Percentiles rank a stretch among this genome's conserved stretches.
These are phyloP conservation scores for Otatea glauca DNA, from an alignment of 176 grass and related monocot genomes.

Conservation along the genomic window DNA sequence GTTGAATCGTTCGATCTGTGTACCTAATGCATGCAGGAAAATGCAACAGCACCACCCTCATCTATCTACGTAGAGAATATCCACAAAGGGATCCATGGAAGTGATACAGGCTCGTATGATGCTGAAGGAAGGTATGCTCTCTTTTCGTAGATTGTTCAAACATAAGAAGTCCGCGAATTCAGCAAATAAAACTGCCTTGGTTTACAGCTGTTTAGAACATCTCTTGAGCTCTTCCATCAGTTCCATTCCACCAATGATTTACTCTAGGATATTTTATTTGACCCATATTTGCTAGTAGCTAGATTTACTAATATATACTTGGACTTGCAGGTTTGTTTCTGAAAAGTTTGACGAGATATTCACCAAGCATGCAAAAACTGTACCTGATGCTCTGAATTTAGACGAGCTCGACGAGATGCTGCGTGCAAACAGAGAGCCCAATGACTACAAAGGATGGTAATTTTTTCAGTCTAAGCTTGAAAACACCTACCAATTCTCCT, in stretches of 20 bases:
- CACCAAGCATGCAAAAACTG: constrained; percentile 54
- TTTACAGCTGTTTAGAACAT: no score
- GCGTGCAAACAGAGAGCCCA: constrained; percentile 46
- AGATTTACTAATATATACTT: not conserved
- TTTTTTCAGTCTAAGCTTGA: not conserved
- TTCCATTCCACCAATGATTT: no score
- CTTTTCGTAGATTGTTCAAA: not conserved
- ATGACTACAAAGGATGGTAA: constrained; percentile 61
- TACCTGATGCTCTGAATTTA: constrained; percentile 41
- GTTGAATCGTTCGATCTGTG: not conserved
- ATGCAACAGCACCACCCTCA: constrained; percentile 31
- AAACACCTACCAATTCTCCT: not conserved
- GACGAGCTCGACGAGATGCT: constrained; percentile 62
- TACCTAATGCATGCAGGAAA: constrained; percentile 45
- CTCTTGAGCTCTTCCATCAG: no score
- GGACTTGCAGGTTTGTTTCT: constrained; percentile 59
- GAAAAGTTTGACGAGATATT: constrained; percentile 75
- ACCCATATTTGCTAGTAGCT: not conserved
- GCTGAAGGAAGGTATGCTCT: constrained; percentile 61
- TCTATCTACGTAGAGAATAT: constrained; percentile 84
- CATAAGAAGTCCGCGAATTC: not conserved
- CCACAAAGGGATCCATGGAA: constrained; percentile 66
- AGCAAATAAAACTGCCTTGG: not conserved
- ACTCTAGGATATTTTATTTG: not conserved
- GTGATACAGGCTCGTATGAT: constrained; percentile 63